Base-by-base conservation (phyloP, 495 filamentous ascomycete species). In the Tetracladium setigerum region DNA sequence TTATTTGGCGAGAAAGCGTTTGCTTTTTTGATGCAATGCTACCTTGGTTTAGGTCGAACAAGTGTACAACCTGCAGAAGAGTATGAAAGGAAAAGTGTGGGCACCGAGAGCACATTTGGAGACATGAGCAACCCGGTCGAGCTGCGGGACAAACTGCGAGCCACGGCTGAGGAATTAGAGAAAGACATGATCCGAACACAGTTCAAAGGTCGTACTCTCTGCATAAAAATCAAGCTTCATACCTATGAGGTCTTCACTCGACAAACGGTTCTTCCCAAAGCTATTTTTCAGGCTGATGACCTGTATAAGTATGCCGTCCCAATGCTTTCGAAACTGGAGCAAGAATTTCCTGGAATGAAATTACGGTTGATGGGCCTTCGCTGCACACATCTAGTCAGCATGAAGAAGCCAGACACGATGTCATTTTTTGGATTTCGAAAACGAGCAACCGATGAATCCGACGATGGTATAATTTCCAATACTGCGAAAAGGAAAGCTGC, bases 1-100 rank as follows among this genome's bases (percentile, higher is more conserved):
- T 73, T 98, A 0, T 97, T 97, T 55, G 90, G 90, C 4, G 85
- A 95, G 24, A 99, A 96, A 62, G 81, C 86, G 0, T 90, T 85
- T 51, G 78, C 86, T 34, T 97, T 97, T 50, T 70, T 99, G 5
- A 76, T 94, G 38, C 75, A 81, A 41, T 87, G 83, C 54, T 83
- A 95, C 56, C 78, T 97, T 0, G 92, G 94, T 8, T 68, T 97
- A 0, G 92, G 92, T 7, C 68, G 90, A n/a, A 97, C 94, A 0
- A 81, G 77, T 13, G 74, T 99, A 6, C 83, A 89, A 39, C 94
- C 92, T 0, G 84, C 84, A 1, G 90, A 94, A 50, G 88, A 87
- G 38, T 87, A 92, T 51, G 89, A 95, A 55, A 78, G 91, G 10
- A 95, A 96, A 61, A 94, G 86, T 53, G 84, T 99, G 4, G 90